These are phyloP conservation scores for Fusarium sp. DNA, from an alignment of 2,329 filamentous ascomycete species.

Conservation along the genomic window DNA sequence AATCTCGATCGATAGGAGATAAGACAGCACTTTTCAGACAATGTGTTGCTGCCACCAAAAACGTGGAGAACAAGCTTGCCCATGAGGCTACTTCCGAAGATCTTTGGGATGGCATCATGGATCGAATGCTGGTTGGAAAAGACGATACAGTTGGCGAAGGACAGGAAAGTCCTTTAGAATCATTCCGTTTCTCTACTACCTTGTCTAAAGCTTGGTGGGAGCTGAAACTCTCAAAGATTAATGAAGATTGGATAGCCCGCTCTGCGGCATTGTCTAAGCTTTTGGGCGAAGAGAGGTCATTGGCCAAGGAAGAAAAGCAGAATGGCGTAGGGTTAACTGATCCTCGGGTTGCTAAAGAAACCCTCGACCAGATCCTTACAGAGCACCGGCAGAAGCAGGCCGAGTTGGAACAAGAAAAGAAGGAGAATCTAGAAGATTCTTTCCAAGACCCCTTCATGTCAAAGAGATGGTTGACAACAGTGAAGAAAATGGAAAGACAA, in stretches of 20 bases:
- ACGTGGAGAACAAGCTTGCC: conserved; percentile 55
- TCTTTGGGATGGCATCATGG: conserved; percentile 60
- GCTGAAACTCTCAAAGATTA: conserved; percentile 48
- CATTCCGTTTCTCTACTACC: conserved; percentile 50
- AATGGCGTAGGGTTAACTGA: conserved; percentile 5
- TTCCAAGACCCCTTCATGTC: conserved; percentile 32
- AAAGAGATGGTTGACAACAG: conserved; percentile 6
- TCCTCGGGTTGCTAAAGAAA: conserved; percentile 13
- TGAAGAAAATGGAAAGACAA: conserved; percentile 1
- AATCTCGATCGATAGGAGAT: conserved; percentile 69
- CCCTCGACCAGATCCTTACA: conserved; percentile 22
- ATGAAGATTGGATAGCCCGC: conserved; percentile 56
- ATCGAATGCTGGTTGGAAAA: conserved; percentile 41
- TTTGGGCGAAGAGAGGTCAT: conserved; percentile 53
- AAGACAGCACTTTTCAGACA: conserved; percentile 60
- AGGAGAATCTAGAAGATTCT: background rate
- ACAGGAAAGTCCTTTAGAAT: conserved; percentile 24
- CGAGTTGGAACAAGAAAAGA: background rate
- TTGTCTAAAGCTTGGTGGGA: conserved; percentile 51
- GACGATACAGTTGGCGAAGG: conserved; percentile 6
- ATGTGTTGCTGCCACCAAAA: conserved; percentile 53
- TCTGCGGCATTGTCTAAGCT: conserved; percentile 56
- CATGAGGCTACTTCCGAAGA: conserved; percentile 57
- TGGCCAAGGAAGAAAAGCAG: conserved; percentile 43
- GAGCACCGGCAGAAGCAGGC: conserved; percentile 20